phyloP scores from a whole-genome alignment of 495 filamentous ascomycete species.

The Penicillium alfredii region DNA sequence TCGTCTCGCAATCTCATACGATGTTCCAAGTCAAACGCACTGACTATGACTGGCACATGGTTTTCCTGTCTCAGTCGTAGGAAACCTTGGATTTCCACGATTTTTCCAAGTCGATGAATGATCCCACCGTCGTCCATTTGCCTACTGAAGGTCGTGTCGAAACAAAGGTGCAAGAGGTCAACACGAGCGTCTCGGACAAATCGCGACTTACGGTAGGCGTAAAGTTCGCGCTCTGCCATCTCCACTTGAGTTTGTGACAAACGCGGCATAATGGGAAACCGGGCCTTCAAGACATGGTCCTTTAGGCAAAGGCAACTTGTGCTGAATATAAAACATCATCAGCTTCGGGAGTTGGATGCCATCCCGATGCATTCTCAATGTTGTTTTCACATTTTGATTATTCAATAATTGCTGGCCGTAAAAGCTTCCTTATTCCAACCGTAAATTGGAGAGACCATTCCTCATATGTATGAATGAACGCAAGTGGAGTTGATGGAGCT shows the following conservation, averaged over 20 bases:
- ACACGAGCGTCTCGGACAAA: background rate
- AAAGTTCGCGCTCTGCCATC: background rate
- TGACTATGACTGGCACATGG: background rate
- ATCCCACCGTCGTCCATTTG: background rate
- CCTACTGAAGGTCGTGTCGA: background rate
- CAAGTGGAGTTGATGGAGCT: too few species aligned
- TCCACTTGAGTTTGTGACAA: background rate
- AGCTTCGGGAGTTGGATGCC: too few species aligned
- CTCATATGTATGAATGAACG: too few species aligned
- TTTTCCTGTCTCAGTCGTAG: background rate
- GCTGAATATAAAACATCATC: too few species aligned
- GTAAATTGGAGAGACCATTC: too few species aligned
- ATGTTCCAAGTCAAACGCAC: background rate
- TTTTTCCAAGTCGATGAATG: background rate
- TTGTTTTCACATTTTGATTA: too few species aligned
- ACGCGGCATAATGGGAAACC: background rate
- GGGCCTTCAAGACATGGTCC: too few species aligned
- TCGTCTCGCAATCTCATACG: background rate
- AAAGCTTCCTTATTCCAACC: too few species aligned
- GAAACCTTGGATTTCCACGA: constrained; percentile 4
- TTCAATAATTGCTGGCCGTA: too few species aligned
- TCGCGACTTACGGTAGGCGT: background rate
- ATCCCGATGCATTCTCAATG: too few species aligned
- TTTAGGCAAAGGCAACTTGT: too few species aligned
- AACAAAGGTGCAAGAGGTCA: background rate